phyloP scores from a whole-genome alignment of 441 rosid species.

The Dalechampia spathulata region DNA sequence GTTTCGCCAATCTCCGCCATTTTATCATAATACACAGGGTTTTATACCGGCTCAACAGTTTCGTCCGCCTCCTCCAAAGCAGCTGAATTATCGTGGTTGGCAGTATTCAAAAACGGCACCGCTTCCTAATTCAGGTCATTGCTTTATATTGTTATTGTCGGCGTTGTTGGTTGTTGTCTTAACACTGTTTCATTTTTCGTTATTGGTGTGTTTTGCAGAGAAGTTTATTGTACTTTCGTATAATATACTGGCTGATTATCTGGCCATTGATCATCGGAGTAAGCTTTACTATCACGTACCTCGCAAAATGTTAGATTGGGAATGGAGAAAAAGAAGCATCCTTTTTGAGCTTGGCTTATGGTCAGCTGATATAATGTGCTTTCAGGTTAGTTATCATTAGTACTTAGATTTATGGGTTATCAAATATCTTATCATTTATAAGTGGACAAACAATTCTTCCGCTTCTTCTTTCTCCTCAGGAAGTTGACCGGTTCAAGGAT shows the following conservation, averaged over 20 bases:
- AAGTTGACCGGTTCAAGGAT: constrained; percentile 85
- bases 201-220: constrained; percentile 38
- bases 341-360: constrained; percentile 82
- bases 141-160: not conserved
- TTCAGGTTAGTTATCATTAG: constrained; percentile 48
- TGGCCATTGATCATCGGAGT: constrained; percentile 63
- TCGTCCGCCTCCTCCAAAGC: constrained; percentile 36
- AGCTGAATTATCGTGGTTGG: constrained; percentile 68
- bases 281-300: constrained; percentile 83
- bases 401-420: not conserved
- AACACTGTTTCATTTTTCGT: constrained; percentile 4
- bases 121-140: constrained; percentile 52
- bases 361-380: constrained; percentile 96
- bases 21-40: too few species aligned
- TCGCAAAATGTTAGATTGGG: constrained; percentile 64
- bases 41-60: constrained; percentile 12
- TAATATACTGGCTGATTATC: constrained; percentile 91
- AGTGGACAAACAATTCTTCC: constrained; percentile 3
- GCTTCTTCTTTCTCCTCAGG: too few species aligned
- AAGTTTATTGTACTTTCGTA: constrained; percentile 70
- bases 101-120: constrained; percentile 45
- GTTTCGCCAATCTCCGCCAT: too few species aligned
- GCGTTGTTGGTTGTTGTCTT: not conserved
- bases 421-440: not conserved
- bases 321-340: constrained; percentile 65